These are phyloP conservation scores for Nepenthes mirabilis DNA, from an alignment of 148 eudicot genomes.

Conservation along the genomic window DNA sequence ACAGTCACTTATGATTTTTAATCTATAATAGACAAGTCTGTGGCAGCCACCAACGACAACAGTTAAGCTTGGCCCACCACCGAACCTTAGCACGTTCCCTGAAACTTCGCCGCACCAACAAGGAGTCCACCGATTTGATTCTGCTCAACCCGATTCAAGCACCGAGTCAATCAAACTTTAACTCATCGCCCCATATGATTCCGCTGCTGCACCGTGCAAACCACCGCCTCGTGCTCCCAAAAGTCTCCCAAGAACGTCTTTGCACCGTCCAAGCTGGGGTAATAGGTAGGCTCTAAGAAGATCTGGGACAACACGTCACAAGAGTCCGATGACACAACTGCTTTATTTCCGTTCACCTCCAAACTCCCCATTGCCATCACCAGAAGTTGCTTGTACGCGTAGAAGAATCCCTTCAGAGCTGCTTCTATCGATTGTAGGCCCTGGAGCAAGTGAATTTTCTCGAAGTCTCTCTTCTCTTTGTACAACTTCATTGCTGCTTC, in stretches of 20 bases:
- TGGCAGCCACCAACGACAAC: too few species aligned
- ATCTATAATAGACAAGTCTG: too few species aligned
- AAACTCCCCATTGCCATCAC: conserved; percentile 56
- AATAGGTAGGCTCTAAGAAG: conserved; percentile 65
- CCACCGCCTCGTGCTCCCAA: conserved; percentile 25
- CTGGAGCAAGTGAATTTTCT: conserved; percentile 56
- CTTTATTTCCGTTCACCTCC: conserved; percentile 40
- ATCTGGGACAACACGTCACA: conserved; percentile 43
- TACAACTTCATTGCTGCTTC: conserved; percentile 74
- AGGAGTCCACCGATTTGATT: too few species aligned
- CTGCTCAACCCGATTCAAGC: too few species aligned
- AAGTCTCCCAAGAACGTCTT: conserved; percentile 69
- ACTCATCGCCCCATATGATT: not conserved
- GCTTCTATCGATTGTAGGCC: conserved; percentile 66
- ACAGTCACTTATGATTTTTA: too few species aligned
- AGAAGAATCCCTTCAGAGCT: conserved; percentile 57
- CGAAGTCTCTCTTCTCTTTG: conserved; percentile 24
- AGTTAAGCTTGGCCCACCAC: too few species aligned
- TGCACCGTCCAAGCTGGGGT: conserved; percentile 83
- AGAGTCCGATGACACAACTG: conserved; percentile 17
- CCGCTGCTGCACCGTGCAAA: not conserved
- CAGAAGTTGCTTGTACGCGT: conserved; percentile 49
- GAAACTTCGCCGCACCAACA: too few species aligned
- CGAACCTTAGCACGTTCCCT: too few species aligned
- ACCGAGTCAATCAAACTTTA: too few species aligned